These are phyloP conservation scores for Ampelomyces quisqualis DNA, from an alignment of 2,329 filamentous ascomycete genomes.

Conservation along the genomic window DNA sequence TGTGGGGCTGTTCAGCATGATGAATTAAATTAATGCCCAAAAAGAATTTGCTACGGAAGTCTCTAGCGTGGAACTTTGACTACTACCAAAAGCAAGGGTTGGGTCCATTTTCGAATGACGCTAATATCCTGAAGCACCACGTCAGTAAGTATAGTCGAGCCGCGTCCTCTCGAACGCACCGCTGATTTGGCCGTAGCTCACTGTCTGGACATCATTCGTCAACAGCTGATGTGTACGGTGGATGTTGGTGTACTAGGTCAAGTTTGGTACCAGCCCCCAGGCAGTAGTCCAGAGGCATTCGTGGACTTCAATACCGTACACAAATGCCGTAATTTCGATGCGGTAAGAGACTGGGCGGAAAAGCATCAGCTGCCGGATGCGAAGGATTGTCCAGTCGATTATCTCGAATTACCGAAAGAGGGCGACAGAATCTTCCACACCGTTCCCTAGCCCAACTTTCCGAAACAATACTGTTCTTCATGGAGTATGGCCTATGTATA, in stretches of 20 bases:
- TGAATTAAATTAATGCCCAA: constrained; percentile 1
- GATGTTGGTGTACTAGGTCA: constrained; percentile 63
- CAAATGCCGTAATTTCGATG: constrained; percentile 60
- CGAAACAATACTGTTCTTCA: too few relatives aligned
- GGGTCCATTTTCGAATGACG: constrained; percentile 59
- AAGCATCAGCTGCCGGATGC: constrained; percentile 50
- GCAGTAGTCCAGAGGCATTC: constrained; percentile 53
- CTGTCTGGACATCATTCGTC: constrained; percentile 62
- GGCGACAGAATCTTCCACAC: constrained; percentile 34
- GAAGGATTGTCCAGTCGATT: constrained; percentile 38
- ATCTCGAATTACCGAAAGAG: constrained; percentile 43
- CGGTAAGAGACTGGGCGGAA: constrained; percentile 56
- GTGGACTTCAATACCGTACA: constrained; percentile 64
- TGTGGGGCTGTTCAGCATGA: background rate
- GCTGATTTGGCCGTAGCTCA: constrained; percentile 44
- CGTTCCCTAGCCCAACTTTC: constrained; percentile 17
- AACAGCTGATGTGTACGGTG: constrained; percentile 64
- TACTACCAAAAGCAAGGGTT: constrained; percentile 56
- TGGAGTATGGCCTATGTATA: too few relatives aligned
- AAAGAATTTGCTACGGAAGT: constrained; percentile 60
- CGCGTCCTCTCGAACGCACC: background rate
- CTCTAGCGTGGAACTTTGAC: constrained; percentile 60
- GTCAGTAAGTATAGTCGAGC: constrained; percentile 51
- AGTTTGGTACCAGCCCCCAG: constrained; percentile 58
- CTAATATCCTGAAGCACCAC: constrained; percentile 57